A percentile compares a stretch with the other conserved stretches of the same genome.
Conservation (phyloP, 768 basidiomycete species). For the Sarcomyxa edulis region DNA sequence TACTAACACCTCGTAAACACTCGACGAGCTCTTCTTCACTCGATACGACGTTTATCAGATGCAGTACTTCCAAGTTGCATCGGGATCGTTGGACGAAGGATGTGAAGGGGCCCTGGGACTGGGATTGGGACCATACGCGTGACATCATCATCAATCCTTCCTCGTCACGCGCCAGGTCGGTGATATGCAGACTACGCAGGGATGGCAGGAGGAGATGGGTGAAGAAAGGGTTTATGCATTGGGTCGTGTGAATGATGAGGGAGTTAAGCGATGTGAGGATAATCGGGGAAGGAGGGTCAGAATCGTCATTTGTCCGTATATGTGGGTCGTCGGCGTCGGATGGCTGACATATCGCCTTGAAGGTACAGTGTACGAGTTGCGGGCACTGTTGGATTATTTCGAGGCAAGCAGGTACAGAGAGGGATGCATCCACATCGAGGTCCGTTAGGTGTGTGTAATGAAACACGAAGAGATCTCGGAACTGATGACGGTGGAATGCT, state of each 20-base stretch:
- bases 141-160: constrained; percentile 1
- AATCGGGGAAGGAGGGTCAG: neutral
- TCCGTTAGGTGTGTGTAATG: constrained; percentile 1
- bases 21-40: constrained; percentile 13
- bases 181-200: constrained; percentile 8
- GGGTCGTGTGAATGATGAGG: constrained; percentile 3
- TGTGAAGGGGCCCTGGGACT: no score
- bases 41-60: constrained; percentile 9
- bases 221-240: constrained; percentile 3
- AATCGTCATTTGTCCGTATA: constrained; percentile 1
- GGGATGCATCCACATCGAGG: neutral
- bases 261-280: constrained; percentile 1
- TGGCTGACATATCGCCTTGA: constrained; percentile 2
- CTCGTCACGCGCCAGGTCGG: constrained; percentile 5
- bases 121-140: constrained; percentile 9
- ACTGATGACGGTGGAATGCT: no score
- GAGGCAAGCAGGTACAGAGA: neutral
- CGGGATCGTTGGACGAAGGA: constrained; percentile 11
- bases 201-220: constrained; percentile 10
- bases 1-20: constrained; percentile 9
- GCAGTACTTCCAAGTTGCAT: constrained; percentile 8
- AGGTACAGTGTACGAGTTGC: constrained; percentile 1
- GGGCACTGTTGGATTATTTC: constrained; percentile 2
- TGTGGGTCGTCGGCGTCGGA: constrained; percentile 3
- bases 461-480: no score